Evolutionary conservation across 345 rosid species (phyloP), one percentile per base, ranked within the genome.

Genomic region (Aurinia saxatilis): DNA sequence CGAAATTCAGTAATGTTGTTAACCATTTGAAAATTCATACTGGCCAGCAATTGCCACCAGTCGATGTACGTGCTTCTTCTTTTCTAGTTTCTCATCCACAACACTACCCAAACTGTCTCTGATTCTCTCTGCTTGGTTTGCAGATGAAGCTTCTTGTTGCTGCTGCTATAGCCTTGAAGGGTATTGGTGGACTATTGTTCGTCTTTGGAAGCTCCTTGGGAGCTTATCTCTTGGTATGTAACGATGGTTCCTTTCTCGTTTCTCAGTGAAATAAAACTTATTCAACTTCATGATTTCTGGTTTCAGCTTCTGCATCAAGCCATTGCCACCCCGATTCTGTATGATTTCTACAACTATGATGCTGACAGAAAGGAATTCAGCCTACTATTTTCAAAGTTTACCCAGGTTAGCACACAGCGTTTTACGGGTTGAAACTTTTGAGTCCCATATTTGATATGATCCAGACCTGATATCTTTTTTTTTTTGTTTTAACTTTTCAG

Each of bases 281-380:
- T 17, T 13, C 10, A 70, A 35, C 35, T 44, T 51, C 8, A 36
- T 1, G 3, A 16, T 31, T 18, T 53, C 49, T 21, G 27, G 48
- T 35, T 60, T 46, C 72, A 88, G 92, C 82, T 82, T 80, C 61
- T 88, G 53, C 83, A 88, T 65, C 90, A 83, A 72, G 72, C 81
- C 5, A 15, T 83, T 62, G 52, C 73, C 8, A 73, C 77, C 35
- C 83, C 95, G 0, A 72, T 87, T 13, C 45, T 81, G 36, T 82
- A 73, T 3, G 93, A 85, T 78, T 86, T 88, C 74, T 88, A 88
- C 81, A 88, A 85, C 74, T 79, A 83, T 10, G 90, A 80, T 46
- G 69, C 57, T 0, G 85, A 80, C 47, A 79, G 23, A 63, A 74
- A 77, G 41, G 90, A 88, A 47, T 88, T 79, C 18, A 18, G 74